phyloP scores from a whole-genome alignment of 2,329 filamentous ascomycete species.

The Purpureocillium lavendulum region DNA sequence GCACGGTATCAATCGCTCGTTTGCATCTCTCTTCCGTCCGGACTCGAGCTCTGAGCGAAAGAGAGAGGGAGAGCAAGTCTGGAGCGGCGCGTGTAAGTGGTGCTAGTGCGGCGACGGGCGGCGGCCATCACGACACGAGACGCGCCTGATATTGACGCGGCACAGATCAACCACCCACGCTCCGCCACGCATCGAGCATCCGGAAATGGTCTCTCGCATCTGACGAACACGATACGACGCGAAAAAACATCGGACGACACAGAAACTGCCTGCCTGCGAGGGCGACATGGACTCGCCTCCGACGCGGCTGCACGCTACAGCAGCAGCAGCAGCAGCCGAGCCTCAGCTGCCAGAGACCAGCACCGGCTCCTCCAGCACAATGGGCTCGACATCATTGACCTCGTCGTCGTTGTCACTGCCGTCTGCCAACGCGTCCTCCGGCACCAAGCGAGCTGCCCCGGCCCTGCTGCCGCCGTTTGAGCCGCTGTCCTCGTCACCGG shows the following conservation, averaged over 20 bases:
- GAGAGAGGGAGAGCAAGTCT: too few species aligned
- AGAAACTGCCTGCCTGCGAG: background rate
- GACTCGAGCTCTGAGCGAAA: too few species aligned
- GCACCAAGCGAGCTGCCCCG: constrained; percentile 54
- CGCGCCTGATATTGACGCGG: constrained; percentile 1
- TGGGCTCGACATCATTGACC: constrained; percentile 1
- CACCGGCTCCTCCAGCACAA: constrained; percentile 9
- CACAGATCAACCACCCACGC: background rate
- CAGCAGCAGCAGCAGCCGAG: constrained; percentile 9
- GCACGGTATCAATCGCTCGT: too few species aligned
- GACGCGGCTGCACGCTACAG: constrained; percentile 3
- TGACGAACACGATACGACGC: constrained; percentile 1
- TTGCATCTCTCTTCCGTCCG: too few species aligned
- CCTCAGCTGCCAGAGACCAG: constrained; percentile 23
- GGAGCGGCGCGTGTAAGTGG: constrained; percentile 1
- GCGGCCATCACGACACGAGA: background rate
- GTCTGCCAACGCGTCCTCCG: constrained; percentile 25
- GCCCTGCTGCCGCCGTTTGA: constrained; percentile 73
- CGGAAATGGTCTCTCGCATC: background rate
- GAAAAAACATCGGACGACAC: background rate
- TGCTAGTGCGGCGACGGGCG: too few species aligned
- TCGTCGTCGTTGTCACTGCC: background rate
- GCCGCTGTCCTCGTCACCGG: constrained; percentile 68
- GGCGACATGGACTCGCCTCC: constrained; percentile 33
- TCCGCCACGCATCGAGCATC: too few species aligned